Conservation (phyloP, 208 protist genomes). For the Trypanosomatidae sp. region DNA sequence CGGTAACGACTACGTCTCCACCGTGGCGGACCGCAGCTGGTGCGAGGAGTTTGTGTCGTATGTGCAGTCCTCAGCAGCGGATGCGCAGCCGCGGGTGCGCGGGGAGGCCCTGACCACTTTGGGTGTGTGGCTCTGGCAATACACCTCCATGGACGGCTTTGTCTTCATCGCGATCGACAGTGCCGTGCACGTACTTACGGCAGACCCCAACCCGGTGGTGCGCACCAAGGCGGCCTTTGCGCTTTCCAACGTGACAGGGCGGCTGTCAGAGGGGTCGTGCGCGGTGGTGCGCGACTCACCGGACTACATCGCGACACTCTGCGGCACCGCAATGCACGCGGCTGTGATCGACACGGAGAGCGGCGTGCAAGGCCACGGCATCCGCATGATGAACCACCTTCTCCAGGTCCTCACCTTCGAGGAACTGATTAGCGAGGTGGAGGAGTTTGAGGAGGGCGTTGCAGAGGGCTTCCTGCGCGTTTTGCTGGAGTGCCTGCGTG, state of each 20-base stretch:
- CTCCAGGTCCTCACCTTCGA: constrained; percentile 54
- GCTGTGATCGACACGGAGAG: constrained; percentile 36
- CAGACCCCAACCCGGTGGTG: constrained; percentile 43
- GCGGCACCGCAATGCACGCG: constrained; percentile 58
- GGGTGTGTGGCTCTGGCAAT: constrained; percentile 83
- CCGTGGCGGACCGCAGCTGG: constrained; percentile 9
- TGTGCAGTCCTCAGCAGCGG: constrained; percentile 36
- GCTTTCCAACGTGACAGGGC: constrained; percentile 66
- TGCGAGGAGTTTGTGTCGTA: constrained; percentile 40
- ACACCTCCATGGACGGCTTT: constrained; percentile 47
- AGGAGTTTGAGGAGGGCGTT: constrained; percentile 44
- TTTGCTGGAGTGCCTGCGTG: constrained; percentile 49
- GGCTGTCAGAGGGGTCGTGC: constrained; percentile 27
- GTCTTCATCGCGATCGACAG: constrained; percentile 42
- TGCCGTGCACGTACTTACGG: constrained; percentile 36
- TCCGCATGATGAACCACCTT: constrained; percentile 84
- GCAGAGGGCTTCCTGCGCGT: constrained; percentile 69
- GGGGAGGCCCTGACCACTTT: constrained; percentile 75
- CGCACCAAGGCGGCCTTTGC: constrained; percentile 82
- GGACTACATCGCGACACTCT: constrained; percentile 46
- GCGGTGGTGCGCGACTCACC: constrained; percentile 26
- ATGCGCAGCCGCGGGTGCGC: constrained; percentile 42
- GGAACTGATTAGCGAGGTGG: constrained; percentile 66
- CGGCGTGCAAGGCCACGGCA: constrained; percentile 64
- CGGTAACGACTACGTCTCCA: constrained; percentile 52